phyloP scores from a whole-genome alignment of 139 green algal species.

The Ostreobium quekettii region DNA sequence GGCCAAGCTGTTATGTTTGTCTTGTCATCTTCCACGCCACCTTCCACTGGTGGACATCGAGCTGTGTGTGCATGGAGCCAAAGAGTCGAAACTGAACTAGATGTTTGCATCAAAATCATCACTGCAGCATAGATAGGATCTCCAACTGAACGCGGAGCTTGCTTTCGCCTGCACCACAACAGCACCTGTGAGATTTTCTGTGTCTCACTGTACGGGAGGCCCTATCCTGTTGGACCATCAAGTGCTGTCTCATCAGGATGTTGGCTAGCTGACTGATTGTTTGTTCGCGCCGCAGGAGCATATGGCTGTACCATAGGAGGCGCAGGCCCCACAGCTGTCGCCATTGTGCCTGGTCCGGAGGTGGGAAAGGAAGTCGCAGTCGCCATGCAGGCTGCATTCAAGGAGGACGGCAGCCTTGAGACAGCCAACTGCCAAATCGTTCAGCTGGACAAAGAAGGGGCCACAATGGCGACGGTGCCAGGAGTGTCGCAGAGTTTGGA shows the following conservation, averaged over 20 bases:
- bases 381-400: slow-evolving; percentile 74
- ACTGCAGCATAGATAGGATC: too few relatives aligned
- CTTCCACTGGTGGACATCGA: too few relatives aligned
- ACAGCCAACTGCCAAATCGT: slow-evolving; percentile 61
- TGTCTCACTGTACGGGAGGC: neutral
- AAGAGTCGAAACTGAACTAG: too few relatives aligned
- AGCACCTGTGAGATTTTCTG: neutral
- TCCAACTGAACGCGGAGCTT: too few relatives aligned
- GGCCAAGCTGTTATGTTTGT: too few relatives aligned
- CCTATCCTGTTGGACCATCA: neutral
- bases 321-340: slow-evolving; percentile 89
- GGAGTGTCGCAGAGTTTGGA: too few relatives aligned
- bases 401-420: slow-evolving; percentile 41
- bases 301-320: slow-evolving; percentile 95
- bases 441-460: slow-evolving; percentile 52
- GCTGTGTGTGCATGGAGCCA: too few relatives aligned
- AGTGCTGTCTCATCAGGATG: neutral
- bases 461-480: too few relatives aligned
- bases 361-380: slow-evolving; percentile 52
- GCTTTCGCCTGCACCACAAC: neutral
- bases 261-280: neutral
- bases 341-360: slow-evolving; percentile 59
- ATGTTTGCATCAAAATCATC: too few relatives aligned
- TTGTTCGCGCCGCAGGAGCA: slow-evolving; percentile 48
- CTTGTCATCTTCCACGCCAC: too few relatives aligned